Evolutionary conservation across 495 filamentous ascomycete genomes (phyloP).

Genomic region (Lasiosphaeriaceae sp.): DNA sequence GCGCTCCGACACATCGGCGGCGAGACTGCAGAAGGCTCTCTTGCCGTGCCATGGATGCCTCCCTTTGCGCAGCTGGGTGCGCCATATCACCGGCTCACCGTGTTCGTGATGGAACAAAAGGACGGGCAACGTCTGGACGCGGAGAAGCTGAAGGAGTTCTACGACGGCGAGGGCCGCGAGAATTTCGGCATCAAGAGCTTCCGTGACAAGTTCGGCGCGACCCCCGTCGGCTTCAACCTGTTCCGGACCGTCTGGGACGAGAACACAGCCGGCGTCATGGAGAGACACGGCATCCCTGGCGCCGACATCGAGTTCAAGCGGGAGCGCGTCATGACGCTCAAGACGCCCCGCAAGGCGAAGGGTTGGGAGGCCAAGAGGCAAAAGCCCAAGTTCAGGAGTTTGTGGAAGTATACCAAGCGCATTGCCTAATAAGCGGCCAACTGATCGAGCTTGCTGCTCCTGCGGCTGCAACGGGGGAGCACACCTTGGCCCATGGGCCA

Average conservation of each 20-base stretch:
- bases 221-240: constrained; percentile 74
- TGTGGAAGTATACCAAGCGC: constrained; percentile 52
- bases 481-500: not conserved
- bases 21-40: constrained; percentile 37
- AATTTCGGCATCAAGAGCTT: constrained; percentile 70
- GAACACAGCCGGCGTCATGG: constrained; percentile 79
- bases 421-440: constrained; percentile 21
- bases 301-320: constrained; percentile 81
- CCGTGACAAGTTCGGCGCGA: constrained; percentile 60
- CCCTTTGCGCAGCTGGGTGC: constrained; percentile 84
- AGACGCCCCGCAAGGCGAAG: constrained; percentile 46
- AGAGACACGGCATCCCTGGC: constrained; percentile 65
- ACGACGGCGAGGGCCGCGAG: constrained; percentile 46
- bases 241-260: constrained; percentile 92
- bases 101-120: constrained; percentile 81
- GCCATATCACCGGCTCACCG: constrained; percentile 81
- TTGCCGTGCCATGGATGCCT: constrained; percentile 77
- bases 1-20: constrained; percentile 39
- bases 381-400: constrained; percentile 49
- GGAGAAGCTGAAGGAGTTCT: constrained; percentile 51
- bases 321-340: constrained; percentile 54
- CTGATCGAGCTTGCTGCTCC: not conserved
- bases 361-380: constrained; percentile 57
- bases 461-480: constrained; percentile 12
- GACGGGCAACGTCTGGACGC: constrained; percentile 58